phyloP scores from a whole-genome alignment of 2,329 filamentous ascomycete species.

The Hymenoscyphus salicellus region DNA sequence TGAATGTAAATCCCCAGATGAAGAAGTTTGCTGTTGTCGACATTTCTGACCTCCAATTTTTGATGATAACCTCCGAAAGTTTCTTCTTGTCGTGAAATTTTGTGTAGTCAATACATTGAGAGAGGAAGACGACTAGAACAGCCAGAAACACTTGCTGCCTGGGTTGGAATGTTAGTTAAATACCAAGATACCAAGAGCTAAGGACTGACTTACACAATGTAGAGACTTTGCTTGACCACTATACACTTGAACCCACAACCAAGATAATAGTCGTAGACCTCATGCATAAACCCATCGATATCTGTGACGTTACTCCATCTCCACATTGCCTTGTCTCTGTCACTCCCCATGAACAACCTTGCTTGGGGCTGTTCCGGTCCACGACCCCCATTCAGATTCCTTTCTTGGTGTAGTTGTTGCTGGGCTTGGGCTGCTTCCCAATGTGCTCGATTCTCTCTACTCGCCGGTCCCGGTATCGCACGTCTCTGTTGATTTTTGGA shows the following conservation, averaged over 20 bases:
- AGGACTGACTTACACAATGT: slow-evolving; percentile 49
- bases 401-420: slow-evolving; percentile 45
- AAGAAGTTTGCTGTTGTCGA: slow-evolving; percentile 39
- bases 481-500: slow-evolving; percentile 23
- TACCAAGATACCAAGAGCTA: neutral
- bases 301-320: slow-evolving; percentile 70
- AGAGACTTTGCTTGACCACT: slow-evolving; percentile 53
- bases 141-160: slow-evolving; percentile 66
- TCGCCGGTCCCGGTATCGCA: slow-evolving; percentile 43
- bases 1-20: slow-evolving; percentile 62
- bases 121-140: slow-evolving; percentile 64
- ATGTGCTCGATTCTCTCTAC: slow-evolving; percentile 46
- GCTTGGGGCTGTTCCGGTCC: slow-evolving; percentile 44
- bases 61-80: slow-evolving; percentile 51
- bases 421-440: slow-evolving; percentile 55
- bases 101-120: slow-evolving; percentile 66
- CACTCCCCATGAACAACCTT: slow-evolving; percentile 49
- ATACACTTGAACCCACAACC: slow-evolving; percentile 70
- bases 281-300: slow-evolving; percentile 65
- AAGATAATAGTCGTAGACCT: slow-evolving; percentile 67
- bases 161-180: slow-evolving; percentile 18
- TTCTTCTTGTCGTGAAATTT: slow-evolving; percentile 53
- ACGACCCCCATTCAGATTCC: slow-evolving; percentile 31
- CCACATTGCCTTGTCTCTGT: slow-evolving; percentile 68
- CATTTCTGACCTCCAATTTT: slow-evolving; percentile 52